phyloP scores from a whole-genome alignment of 2,329 filamentous ascomycete genomes.

The Sclerotiophoma versabilis region DNA sequence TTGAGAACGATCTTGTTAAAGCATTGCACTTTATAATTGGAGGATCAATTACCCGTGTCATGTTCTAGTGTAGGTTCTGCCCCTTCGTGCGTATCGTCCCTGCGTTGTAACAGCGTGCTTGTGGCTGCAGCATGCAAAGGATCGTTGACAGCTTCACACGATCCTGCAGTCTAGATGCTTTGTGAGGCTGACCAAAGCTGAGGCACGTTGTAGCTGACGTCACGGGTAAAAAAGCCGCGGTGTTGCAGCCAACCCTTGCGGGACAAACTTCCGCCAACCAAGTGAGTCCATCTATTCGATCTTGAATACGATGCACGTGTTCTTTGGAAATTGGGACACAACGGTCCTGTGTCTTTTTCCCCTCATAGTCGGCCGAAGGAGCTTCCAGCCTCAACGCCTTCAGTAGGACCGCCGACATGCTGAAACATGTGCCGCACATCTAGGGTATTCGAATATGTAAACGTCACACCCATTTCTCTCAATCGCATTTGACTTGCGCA shows the following conservation, averaged over 20 bases:
- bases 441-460: neutral
- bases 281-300: too few relatives aligned
- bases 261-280: too few relatives aligned
- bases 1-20: neutral
- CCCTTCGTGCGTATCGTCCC: neutral
- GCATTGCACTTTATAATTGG: neutral
- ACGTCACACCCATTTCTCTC: neutral
- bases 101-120: neutral
- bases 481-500: neutral
- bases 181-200: neutral
- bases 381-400: neutral
- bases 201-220: neutral
- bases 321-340: neutral
- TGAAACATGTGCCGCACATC: neutral
- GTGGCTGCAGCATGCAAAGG: neutral
- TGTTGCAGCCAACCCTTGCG: too few relatives aligned
- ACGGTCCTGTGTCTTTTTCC: neutral
- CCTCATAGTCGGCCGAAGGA: neutral
- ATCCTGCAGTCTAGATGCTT: neutral
- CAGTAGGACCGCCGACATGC: neutral
- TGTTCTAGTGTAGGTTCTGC: neutral
- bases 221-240: neutral
- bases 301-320: neutral
- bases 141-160: neutral
- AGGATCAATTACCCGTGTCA: neutral